A percentile compares a stretch with the other conserved stretches of the same genome.
These are phyloP conservation scores for Trichophyton mentagrophytes DNA, from an alignment of 2,329 filamentous ascomycete species.

Conservation along the genomic window DNA sequence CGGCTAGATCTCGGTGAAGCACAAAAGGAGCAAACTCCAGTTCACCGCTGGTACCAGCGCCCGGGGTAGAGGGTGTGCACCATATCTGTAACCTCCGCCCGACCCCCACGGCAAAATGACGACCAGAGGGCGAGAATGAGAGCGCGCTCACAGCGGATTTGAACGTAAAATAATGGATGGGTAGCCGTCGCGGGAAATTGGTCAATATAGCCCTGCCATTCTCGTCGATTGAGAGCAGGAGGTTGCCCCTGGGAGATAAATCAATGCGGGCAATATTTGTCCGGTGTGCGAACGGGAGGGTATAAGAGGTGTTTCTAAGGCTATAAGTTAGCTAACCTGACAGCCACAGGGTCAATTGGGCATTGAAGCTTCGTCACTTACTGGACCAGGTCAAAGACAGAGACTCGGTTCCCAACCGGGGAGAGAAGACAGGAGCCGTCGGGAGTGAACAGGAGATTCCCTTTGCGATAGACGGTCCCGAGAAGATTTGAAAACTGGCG, in stretches of 20 bases:
- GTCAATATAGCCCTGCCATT: slow-evolving; percentile 88
- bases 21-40: slow-evolving; percentile 94
- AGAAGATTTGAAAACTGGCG: slow-evolving; percentile 92
- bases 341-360: neutral
- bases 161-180: slow-evolving; percentile 94
- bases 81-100: slow-evolving; percentile 86
- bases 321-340: slow-evolving; percentile 2
- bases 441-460: slow-evolving; percentile 90
- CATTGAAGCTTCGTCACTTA: slow-evolving; percentile 34
- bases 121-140: slow-evolving; percentile 79
- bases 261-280: slow-evolving; percentile 84
- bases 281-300: slow-evolving; percentile 67
- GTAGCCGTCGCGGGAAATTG: slow-evolving; percentile 72
- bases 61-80: slow-evolving; percentile 85
- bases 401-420: slow-evolving; percentile 89
- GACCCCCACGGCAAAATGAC: slow-evolving; percentile 78
- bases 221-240: slow-evolving; percentile 86
- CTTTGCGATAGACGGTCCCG: slow-evolving; percentile 95
- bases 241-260: slow-evolving; percentile 77
- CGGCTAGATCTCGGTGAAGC: slow-evolving; percentile 68
- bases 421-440: slow-evolving; percentile 94
- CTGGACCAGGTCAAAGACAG: slow-evolving; percentile 94
- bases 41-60: slow-evolving; percentile 63
- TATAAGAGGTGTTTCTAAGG: slow-evolving; percentile 33
- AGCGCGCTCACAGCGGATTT: slow-evolving; percentile 69